Conservation (phyloP, 345 rosid species). For the Hypericum androsaemum region DNA sequence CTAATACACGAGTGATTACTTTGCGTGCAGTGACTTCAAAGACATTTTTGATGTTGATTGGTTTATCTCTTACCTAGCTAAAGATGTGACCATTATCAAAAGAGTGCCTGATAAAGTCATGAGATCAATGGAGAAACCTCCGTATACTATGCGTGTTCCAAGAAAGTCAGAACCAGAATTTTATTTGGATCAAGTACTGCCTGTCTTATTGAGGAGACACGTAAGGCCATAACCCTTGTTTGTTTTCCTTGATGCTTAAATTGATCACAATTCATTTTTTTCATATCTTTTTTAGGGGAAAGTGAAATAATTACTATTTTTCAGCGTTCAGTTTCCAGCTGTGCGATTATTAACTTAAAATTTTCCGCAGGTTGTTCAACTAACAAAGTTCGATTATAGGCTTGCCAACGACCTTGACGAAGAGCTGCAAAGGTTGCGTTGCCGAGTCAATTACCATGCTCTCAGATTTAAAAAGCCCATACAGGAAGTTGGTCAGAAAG, state of each 20-base stretch:
- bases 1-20: constrained; percentile 8
- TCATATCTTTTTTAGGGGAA: too few relatives aligned
- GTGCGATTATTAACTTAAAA: constrained; percentile 7
- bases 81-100: constrained; percentile 89
- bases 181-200: constrained; percentile 91
- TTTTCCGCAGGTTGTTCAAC: constrained; percentile 76
- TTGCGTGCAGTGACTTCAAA: constrained; percentile 71
- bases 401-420: constrained; percentile 81
- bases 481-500: constrained; percentile 61
- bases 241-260: constrained; percentile 6
- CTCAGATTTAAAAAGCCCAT: constrained; percentile 81
- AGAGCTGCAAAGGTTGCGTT: constrained; percentile 84
- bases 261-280: not conserved
- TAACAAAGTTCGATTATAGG: constrained; percentile 97
- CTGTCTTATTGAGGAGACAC: constrained; percentile 67
- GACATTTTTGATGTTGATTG: constrained; percentile 81
- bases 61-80: constrained; percentile 82
- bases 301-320: too few relatives aligned
- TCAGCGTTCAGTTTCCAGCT: not conserved
- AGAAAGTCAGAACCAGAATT: constrained; percentile 91
- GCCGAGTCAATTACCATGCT: constrained; percentile 88
- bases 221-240: constrained; percentile 29
- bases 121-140: constrained; percentile 96
- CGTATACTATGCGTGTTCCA: constrained; percentile 94
- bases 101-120: constrained; percentile 86